Evolutionary conservation across 108 stramenopile genomes (phyloP).

Genomic region (Cylindrotheca closterium): DNA sequence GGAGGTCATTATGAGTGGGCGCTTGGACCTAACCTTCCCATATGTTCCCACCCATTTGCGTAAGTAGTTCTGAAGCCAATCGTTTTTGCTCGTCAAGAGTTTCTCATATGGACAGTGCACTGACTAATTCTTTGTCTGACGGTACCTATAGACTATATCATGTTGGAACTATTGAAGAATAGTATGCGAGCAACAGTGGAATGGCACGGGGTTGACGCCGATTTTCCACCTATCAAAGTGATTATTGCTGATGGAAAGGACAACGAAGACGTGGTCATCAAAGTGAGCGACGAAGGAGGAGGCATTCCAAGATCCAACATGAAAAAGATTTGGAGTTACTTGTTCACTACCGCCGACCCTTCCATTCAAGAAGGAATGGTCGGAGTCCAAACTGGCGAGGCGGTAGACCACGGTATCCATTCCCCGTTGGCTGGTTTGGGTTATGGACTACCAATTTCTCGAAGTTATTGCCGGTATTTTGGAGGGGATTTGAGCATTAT

Average conservation of each 20-base stretch:
- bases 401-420: conserved; percentile 86
- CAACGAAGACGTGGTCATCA: conserved; percentile 99
- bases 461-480: conserved; percentile 96
- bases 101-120: not conserved
- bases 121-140: not conserved
- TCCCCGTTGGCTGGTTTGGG: conserved; percentile 97
- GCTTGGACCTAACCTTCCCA: conserved; percentile 93
- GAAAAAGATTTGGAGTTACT: conserved; percentile 94
- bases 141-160: conserved; percentile 75
- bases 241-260: conserved; percentile 96
- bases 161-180: conserved; percentile 98
- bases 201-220: conserved; percentile 87
- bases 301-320: conserved; percentile 95
- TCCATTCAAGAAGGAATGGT: conserved; percentile 78
- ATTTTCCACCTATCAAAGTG: conserved; percentile 93
- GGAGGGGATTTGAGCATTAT: conserved; percentile 97
- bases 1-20: conserved; percentile 95
- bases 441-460: conserved; percentile 97
- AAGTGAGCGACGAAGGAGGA: conserved; percentile 98
- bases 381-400: conserved; percentile 41
- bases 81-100: not conserved
- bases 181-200: conserved; percentile 98
- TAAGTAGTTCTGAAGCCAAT: conserved; percentile 28
- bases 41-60: conserved; percentile 89
- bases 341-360: conserved; percentile 89